Evolutionary conservation across 208 protist genomes (phyloP).

Genomic region (Crithidia expoeki): DNA sequence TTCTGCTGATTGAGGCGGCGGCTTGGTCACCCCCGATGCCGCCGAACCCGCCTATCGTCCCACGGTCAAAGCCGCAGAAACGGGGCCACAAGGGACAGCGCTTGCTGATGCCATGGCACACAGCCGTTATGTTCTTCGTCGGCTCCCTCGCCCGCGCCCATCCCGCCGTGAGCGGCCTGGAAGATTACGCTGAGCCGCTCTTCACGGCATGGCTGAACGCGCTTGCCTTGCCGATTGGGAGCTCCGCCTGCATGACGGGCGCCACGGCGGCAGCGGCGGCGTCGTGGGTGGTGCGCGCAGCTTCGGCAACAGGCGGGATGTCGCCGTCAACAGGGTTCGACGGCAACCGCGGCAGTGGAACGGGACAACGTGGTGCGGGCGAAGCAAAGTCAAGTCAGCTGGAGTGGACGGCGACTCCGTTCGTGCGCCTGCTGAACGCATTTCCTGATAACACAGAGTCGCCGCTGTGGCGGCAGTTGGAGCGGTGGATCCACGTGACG

Average conservation of each 20-base stretch:
- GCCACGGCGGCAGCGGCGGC: slow-evolving; percentile 18
- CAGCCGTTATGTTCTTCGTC: slow-evolving; percentile 37
- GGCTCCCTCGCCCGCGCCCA: slow-evolving; percentile 40
- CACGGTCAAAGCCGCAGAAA: neutral
- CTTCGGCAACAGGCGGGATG: neutral
- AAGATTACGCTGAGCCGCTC: slow-evolving; percentile 71
- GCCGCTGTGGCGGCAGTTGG: slow-evolving; percentile 81
- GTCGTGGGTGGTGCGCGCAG: slow-evolving; percentile 14
- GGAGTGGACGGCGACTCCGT: slow-evolving; percentile 7
- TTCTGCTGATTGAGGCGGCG: slow-evolving; percentile 53
- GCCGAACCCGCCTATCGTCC: neutral
- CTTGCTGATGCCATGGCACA: slow-evolving; percentile 37
- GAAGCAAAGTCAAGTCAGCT: neutral
- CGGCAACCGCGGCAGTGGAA: neutral
- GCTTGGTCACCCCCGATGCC: slow-evolving; percentile 36
- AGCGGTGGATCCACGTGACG: slow-evolving; percentile 76
- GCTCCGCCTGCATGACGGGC: slow-evolving; percentile 13
- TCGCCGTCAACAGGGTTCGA: neutral
- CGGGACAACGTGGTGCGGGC: neutral
- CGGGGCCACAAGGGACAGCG: neutral
- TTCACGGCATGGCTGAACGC: slow-evolving; percentile 59
- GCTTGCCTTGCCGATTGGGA: slow-evolving; percentile 48
- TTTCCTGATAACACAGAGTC: slow-evolving; percentile 32
- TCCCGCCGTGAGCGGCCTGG: slow-evolving; percentile 51
- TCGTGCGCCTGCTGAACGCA: slow-evolving; percentile 27